A percentile compares a stretch with the other conserved stretches of the same genome.
Evolutionary conservation across 805 yeast genomes (phyloP).

Genomic region (Wickerhamiella kurtzmanii): DNA sequence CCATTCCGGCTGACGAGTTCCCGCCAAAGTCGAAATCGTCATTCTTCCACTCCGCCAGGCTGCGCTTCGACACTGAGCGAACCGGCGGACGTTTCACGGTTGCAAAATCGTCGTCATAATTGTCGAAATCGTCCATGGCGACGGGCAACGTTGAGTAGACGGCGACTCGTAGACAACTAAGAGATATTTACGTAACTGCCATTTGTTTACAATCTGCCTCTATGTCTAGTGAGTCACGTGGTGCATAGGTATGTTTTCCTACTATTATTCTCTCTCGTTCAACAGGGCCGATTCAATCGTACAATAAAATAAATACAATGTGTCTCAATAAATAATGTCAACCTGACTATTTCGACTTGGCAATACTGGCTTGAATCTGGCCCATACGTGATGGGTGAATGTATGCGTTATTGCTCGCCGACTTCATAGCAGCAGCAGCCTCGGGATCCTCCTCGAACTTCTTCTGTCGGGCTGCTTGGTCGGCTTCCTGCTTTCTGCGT

Average conservation of each 20-base stretch:
- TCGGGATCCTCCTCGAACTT: slow-evolving; percentile 4
- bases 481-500: neutral
- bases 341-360: too few relatives aligned
- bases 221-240: neutral
- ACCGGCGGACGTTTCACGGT: slow-evolving; percentile 12
- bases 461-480: slow-evolving; percentile 1
- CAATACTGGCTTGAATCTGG: neutral
- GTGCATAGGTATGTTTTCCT: too few relatives aligned
- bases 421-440: slow-evolving; percentile 2
- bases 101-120: slow-evolving; percentile 17
- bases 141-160: neutral
- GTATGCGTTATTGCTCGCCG: neutral
- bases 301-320: too few relatives aligned
- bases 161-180: neutral
- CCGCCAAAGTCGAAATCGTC: slow-evolving; percentile 92
- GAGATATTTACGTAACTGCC: neutral
- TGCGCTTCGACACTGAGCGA: slow-evolving; percentile 11
- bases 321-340: too few relatives aligned
- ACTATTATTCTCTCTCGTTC: too few relatives aligned
- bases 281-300: neutral
- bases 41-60: slow-evolving; percentile 5
- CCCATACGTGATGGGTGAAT: neutral
- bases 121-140: slow-evolving; percentile 12
- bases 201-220: neutral
- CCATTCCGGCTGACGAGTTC: slow-evolving; percentile 94